phyloP scores from a whole-genome alignment of 1,139 yeast genomes.

The Lodderomyces margitis region DNA sequence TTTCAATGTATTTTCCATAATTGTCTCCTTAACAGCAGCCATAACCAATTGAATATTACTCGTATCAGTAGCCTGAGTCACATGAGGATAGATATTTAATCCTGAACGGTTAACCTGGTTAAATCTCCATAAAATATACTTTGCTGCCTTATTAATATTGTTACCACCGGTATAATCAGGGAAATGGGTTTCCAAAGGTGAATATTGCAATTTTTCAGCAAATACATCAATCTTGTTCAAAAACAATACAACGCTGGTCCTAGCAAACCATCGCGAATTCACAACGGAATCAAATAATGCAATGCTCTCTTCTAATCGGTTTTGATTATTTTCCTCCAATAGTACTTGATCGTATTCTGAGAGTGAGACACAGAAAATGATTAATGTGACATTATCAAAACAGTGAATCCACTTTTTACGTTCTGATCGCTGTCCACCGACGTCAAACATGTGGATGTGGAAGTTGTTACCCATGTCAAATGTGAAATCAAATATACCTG shows the following conservation, averaged over 20 bases:
- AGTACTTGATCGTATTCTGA: slow-evolving; percentile 88
- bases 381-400: slow-evolving; percentile 85
- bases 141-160: slow-evolving; percentile 90
- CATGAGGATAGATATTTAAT: slow-evolving; percentile 81
- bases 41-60: slow-evolving; percentile 83
- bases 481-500: slow-evolving; percentile 83
- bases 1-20: slow-evolving; percentile 76
- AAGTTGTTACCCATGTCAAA: slow-evolving; percentile 74
- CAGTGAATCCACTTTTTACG: slow-evolving; percentile 96
- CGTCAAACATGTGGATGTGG: slow-evolving; percentile 83
- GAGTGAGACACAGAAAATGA: slow-evolving; percentile 86
- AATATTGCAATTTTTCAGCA: slow-evolving; percentile 77
- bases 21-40: slow-evolving; percentile 89
- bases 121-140: slow-evolving; percentile 88
- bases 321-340: slow-evolving; percentile 75
- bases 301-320: slow-evolving; percentile 81
- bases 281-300: slow-evolving; percentile 87
- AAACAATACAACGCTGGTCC: slow-evolving; percentile 82
- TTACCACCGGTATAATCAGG: slow-evolving; percentile 90
- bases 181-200: slow-evolving; percentile 81
- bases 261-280: slow-evolving; percentile 90
- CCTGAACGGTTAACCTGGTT: slow-evolving; percentile 83
- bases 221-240: slow-evolving; percentile 88
- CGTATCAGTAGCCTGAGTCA: slow-evolving; percentile 94
- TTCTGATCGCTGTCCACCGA: slow-evolving; percentile 93